Evolutionary conservation across 2,329 filamentous ascomycete species (phyloP).

Genomic region (Alternaria gansuensis): DNA sequence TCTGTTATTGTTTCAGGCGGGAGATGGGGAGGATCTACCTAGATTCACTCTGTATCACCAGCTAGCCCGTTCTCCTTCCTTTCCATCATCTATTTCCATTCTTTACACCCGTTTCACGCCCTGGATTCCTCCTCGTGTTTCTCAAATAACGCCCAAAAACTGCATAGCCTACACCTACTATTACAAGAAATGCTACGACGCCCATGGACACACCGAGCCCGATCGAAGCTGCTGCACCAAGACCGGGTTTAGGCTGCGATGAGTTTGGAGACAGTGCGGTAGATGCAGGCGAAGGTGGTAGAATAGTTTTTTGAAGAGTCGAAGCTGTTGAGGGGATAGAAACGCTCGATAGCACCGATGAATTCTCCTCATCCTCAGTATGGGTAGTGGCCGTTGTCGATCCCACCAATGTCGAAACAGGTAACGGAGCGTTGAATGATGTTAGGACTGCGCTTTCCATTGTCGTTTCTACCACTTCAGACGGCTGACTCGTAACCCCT

Average conservation of each 20-base stretch:
- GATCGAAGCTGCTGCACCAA: background rate
- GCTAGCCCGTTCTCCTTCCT: background rate
- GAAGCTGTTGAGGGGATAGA: background rate
- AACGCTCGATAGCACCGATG: background rate
- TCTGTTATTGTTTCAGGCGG: background rate
- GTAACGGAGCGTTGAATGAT: background rate
- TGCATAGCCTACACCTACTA: background rate
- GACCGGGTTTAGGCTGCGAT: background rate
- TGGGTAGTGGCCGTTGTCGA: background rate
- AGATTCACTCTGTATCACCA: background rate
- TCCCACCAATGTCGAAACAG: background rate
- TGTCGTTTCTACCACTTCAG: background rate
- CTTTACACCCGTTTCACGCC: background rate
- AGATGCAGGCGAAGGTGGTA: background rate
- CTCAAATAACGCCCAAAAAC: constrained; percentile 1
- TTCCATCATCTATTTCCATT: background rate
- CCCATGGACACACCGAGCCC: constrained; percentile 14
- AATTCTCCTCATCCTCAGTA: background rate
- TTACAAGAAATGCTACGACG: background rate
- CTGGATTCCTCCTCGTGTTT: background rate
- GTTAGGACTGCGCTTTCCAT: background rate
- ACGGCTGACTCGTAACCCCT: background rate
- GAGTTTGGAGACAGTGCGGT: background rate
- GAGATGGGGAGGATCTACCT: no score
- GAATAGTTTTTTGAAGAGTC: background rate